Percentiles rank a stretch among this genome's conserved stretches.
phyloP scores from a whole-genome alignment of 108 stramenopile species.

The Cyclotella choctawhatcheeana region DNA sequence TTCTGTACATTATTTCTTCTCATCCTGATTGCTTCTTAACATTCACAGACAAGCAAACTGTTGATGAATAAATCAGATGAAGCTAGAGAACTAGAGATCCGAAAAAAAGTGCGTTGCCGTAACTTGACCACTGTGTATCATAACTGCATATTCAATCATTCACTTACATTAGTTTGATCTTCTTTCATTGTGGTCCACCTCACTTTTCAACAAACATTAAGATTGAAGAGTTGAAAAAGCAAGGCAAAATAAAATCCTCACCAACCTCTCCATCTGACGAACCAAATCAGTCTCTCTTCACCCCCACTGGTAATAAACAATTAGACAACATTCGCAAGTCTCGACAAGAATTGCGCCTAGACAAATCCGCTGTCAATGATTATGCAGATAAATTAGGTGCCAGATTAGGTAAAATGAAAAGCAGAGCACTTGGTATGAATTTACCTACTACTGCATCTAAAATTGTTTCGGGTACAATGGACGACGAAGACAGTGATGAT shows the following conservation, averaged over 20 bases:
- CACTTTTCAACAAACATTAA: not conserved
- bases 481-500: not conserved
- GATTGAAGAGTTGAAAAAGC: constrained; percentile 64
- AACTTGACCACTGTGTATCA: too few relatives aligned
- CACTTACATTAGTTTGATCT: too few relatives aligned
- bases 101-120: constrained; percentile 47
- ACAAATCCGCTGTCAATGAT: constrained; percentile 21
- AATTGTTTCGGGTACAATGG: not conserved
- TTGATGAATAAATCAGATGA: not conserved
- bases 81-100: constrained; percentile 68
- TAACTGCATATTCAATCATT: too few relatives aligned
- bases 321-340: not conserved
- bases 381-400: constrained; percentile 46
- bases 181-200: too few relatives aligned
- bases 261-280: not conserved
- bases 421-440: constrained; percentile 1
- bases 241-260: constrained; percentile 49
- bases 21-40: too few relatives aligned
- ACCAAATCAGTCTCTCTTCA: not conserved
- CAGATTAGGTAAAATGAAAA: constrained; percentile 33
- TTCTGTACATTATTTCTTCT: not conserved
- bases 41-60: not conserved
- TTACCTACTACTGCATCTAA: not conserved
- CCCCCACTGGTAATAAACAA: not conserved
- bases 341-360: not conserved